A percentile compares a stretch with the other conserved stretches of the same genome.
phyloP scores from a whole-genome alignment of 192 early-diverging fungal species.

The Coemansia sp. region DNA sequence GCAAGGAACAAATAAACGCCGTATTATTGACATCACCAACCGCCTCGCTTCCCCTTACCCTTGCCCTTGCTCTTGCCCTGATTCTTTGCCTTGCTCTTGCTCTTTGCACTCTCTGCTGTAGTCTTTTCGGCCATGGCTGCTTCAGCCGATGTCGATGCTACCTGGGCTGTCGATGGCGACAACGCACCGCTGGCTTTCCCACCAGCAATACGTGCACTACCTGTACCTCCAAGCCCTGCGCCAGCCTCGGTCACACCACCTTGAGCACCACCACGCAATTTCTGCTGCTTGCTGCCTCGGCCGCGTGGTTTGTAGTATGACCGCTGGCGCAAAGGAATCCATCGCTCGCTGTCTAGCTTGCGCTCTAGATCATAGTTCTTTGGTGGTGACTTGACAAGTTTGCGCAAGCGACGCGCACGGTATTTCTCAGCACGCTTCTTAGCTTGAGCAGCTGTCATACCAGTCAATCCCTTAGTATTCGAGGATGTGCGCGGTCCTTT shows the following conservation, averaged over 20 bases:
- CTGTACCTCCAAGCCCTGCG: constrained; percentile 43
- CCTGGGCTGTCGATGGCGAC: background rate
- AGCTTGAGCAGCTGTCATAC: background rate
- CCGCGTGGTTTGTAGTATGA: constrained; percentile 48
- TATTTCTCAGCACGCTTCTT: constrained; percentile 9
- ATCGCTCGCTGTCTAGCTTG: constrained; percentile 39
- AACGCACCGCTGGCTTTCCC: background rate
- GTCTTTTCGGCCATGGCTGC: background rate
- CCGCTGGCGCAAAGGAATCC: constrained; percentile 50
- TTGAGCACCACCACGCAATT: constrained; percentile 37
- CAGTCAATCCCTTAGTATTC: background rate
- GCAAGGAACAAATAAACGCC: constrained; percentile 2
- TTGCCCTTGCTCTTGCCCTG: constrained; percentile 33
- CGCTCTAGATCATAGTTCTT: constrained; percentile 36
- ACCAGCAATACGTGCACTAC: constrained; percentile 46
- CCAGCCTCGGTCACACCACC: constrained; percentile 39
- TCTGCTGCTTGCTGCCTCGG: constrained; percentile 18
- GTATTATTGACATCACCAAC: constrained; percentile 2
- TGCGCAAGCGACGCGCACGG: constrained; percentile 32
- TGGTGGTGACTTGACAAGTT: constrained; percentile 25
- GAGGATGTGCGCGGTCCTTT: background rate
- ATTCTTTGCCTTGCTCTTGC: constrained; percentile 19
- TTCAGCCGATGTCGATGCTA: background rate
- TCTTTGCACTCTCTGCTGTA: constrained; percentile 17
- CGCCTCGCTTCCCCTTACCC: constrained; percentile 11